Evolutionary conservation across 148 eudicot species (phyloP).

Genomic region (Amaranthus hypochondriacus): DNA sequence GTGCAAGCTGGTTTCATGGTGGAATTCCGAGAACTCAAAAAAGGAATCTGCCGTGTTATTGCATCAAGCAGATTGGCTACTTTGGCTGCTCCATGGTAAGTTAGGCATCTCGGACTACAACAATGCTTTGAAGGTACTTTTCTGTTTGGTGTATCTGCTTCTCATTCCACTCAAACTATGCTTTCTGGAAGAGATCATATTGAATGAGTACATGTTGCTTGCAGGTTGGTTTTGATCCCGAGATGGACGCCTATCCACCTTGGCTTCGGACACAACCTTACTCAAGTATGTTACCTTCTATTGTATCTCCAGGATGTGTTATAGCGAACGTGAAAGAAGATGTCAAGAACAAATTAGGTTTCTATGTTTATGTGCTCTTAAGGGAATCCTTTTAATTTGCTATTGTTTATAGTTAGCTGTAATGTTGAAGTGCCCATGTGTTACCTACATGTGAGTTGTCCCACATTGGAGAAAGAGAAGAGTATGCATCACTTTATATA

Average conservation of each 20-base stretch:
- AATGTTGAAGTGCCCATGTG: too few species aligned
- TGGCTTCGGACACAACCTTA: constrained; percentile 90
- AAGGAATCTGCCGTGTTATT: constrained; percentile 63
- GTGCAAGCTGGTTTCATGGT: constrained; percentile 97
- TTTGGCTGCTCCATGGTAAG: constrained; percentile 96
- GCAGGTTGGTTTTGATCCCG: constrained; percentile 96
- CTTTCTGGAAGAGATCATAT: not conserved
- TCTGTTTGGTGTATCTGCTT: not conserved
- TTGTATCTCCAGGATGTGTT: constrained; percentile 75
- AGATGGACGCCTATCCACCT: constrained; percentile 68
- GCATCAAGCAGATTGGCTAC: constrained; percentile 97
- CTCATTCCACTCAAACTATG: not conserved
- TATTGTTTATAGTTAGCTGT: not conserved
- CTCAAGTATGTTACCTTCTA: constrained; percentile 57
- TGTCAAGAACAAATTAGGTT: constrained; percentile 58
- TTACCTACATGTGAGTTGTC: too few species aligned
- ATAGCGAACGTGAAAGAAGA: constrained; percentile 61
- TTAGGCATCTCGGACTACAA: constrained; percentile 94
- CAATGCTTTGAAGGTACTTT: constrained; percentile 79
- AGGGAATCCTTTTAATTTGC: not conserved
- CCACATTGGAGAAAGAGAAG: too few species aligned
- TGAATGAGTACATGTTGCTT: not conserved
- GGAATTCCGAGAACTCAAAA: constrained; percentile 49
- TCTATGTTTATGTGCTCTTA: constrained; percentile 1
- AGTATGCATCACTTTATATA: too few species aligned